phyloP scores from a whole-genome alignment of 768 basidiomycete species.

The Leccinum boreale region DNA sequence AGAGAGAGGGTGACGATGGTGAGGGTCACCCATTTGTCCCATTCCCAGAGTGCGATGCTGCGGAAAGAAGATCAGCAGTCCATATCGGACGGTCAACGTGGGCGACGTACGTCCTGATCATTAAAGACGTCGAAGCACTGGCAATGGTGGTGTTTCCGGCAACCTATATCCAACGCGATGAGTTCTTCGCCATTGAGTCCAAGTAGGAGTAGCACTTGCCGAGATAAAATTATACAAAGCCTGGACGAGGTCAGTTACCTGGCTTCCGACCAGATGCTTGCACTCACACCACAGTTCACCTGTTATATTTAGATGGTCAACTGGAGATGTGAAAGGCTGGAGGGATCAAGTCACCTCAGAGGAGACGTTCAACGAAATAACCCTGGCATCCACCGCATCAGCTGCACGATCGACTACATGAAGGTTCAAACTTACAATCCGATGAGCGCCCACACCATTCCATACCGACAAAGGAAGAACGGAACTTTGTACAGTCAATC shows the following conservation, averaged over 20 bases:
- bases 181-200: neutral
- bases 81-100: conserved; percentile 11
- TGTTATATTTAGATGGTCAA: conserved; percentile 6
- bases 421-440: conserved; percentile 45
- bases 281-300: conserved; percentile 61
- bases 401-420: neutral
- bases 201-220: conserved; percentile 31
- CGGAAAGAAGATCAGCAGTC: conserved; percentile 17
- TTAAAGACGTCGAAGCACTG: conserved; percentile 49
- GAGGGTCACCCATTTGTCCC: conserved; percentile 46
- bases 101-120: conserved; percentile 57
- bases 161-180: conserved; percentile 13
- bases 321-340: neutral
- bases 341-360: conserved; percentile 21
- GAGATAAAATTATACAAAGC: conserved; percentile 70
- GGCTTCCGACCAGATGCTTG: neutral
- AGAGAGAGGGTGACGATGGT: conserved; percentile 53
- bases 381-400: conserved; percentile 34
- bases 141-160: conserved; percentile 27
- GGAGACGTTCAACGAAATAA: conserved; percentile 53
- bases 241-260: conserved; percentile 28
- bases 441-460: conserved; percentile 62
- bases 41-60: conserved; percentile 72
- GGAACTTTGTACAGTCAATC: conserved; percentile 39
- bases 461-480: conserved; percentile 70